Base-by-base conservation (phyloP, 1,284 basidiomycete species). In the Microbotryum scabiosae region DNA sequence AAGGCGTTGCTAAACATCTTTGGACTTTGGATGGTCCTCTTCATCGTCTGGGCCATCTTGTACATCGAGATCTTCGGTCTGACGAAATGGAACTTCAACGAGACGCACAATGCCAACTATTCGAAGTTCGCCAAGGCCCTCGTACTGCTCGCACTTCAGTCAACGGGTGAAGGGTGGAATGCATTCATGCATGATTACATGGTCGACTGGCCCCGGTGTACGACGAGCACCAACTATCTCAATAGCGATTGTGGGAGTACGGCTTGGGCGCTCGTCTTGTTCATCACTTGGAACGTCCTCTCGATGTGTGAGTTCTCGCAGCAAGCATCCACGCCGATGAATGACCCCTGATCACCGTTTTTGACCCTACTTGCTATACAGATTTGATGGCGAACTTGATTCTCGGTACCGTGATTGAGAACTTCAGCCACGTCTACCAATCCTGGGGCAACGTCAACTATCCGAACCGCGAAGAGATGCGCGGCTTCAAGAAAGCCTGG, bases 371-470 rank as follows among this genome's bases (percentile, higher is more conserved):
- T 10, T 9, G 51, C 16, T 12, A 16, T 32, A 20, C 51, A 62
- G 54, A 66, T 47, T 57, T 66, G 46, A 64, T 66, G 54, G 54
- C 59, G 47, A 44, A 65, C 41, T 54, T 56, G 21, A 51, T 47
- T 25, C 53, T 55, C 59, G 63, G 56, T 54, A 61, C 61, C 65
- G 88, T 97, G 60, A 92, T 97, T 70, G 88, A 97, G 75, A 96
- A 88, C 72, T 97, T 98, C 75, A 89, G 90, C 23, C 97, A 94
- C 75, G 90, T 97, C 10, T 94, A 93, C 76, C 91, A 96, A 56
- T 82, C 88, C 59, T 76, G 77, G 7, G 87, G 88, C 23, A 86
- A 86, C n/a, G 69, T 67, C n/a, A 82, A 85, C 30, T 87, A 85
- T 0, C 85, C 97, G 50, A 88, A 86, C 25, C 82, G 94, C 52